Evolutionary conservation across 2,329 filamentous ascomycete genomes (phyloP).

Genomic region (Diaporthe capsici): DNA sequence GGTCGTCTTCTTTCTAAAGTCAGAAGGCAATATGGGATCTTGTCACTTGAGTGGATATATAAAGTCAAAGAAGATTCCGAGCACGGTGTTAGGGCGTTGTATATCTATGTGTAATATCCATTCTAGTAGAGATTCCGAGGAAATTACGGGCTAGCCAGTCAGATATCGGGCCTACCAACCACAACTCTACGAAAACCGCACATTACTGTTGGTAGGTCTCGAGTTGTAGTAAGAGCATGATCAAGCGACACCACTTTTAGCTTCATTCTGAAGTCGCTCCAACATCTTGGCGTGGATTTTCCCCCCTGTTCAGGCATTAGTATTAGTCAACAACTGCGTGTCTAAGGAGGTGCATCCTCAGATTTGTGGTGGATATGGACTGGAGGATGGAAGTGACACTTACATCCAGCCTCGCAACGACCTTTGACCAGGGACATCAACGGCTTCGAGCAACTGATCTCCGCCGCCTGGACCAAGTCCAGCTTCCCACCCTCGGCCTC

Average conservation of each 20-base stretch:
- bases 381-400: slow-evolving; percentile 4
- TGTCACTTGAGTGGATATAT: background rate
- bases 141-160: background rate
- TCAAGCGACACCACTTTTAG: background rate
- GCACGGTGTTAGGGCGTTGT: background rate
- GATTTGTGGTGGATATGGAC: too few species aligned
- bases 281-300: slow-evolving; percentile 65
- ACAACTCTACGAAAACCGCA: background rate
- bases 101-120: background rate
- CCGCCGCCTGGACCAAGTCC: slow-evolving; percentile 65
- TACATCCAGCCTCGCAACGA: slow-evolving; percentile 66
- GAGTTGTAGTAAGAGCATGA: background rate
- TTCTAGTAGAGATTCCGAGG: background rate
- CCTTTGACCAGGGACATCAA: slow-evolving; percentile 63
- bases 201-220: background rate
- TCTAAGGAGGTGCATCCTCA: background rate
- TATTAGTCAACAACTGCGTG: background rate
- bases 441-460: slow-evolving; percentile 65
- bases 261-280: slow-evolving; percentile 53
- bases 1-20: too few species aligned
- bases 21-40: background rate
- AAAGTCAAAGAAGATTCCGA: background rate
- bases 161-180: rapidly evolving
- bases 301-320: background rate
- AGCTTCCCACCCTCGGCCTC: slow-evolving; percentile 49